These are phyloP conservation scores for Dictyostelium citrinum DNA, from an alignment of 78 protist genomes.

Conservation along the genomic window DNA sequence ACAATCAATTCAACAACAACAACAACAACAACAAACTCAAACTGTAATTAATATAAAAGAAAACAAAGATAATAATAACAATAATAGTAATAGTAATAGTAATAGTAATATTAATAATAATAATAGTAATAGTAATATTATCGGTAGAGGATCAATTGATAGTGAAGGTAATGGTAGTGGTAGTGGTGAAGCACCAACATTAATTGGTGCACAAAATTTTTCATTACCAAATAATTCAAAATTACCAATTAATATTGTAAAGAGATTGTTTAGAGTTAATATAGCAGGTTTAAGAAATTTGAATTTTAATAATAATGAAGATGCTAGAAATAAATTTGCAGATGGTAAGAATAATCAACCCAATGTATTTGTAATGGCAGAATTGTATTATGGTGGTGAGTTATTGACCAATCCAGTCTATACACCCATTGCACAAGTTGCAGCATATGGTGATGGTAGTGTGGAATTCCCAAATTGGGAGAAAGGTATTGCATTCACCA, in stretches of 20 bases:
- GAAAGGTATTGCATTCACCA: constrained; percentile 60
- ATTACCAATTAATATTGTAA: constrained; percentile 59
- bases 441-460: not conserved
- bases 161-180: not conserved
- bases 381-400: constrained; percentile 60
- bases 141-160: not conserved
- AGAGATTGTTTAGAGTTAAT: constrained; percentile 53
- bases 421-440: constrained; percentile 18
- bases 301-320: constrained; percentile 29
- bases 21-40: constrained; percentile 34
- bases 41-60: not conserved
- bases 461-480: constrained; percentile 75
- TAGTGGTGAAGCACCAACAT: not conserved
- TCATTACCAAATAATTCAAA: not conserved
- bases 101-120: not conserved
- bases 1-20: not conserved
- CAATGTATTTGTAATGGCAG: constrained; percentile 36
- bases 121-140: not conserved
- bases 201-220: not conserved
- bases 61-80: not conserved
- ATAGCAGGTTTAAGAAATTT: constrained; percentile 57
- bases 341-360: constrained; percentile 9
- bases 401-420: constrained; percentile 41
- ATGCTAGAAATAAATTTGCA: constrained; percentile 42
- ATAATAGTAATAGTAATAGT: not conserved